These are phyloP conservation scores for Tephrocybe rancida DNA, from an alignment of 768 basidiomycete genomes.

Conservation along the genomic window DNA sequence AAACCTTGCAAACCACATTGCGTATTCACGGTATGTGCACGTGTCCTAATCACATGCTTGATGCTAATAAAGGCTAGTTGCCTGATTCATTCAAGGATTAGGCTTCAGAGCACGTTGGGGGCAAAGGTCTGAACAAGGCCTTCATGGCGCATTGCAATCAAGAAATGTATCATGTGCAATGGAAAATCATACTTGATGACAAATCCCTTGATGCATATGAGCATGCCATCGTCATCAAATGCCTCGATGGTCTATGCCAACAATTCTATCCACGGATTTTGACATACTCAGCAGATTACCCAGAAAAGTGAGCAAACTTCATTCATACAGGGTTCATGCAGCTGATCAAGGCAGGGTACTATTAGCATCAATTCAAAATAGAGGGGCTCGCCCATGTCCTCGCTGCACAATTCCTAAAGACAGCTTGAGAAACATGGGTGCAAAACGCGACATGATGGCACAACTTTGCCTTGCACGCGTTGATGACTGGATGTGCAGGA, in stretches of 20 bases:
- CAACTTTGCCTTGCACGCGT: background rate
- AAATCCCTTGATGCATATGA: conserved; percentile 29
- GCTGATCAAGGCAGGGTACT: no score
- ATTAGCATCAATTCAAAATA: conserved; percentile 24
- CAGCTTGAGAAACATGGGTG: conserved; percentile 31
- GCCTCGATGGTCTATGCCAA: conserved; percentile 30
- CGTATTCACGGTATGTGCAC: conserved; percentile 24
- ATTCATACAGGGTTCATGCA: no score
- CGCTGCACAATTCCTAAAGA: conserved; percentile 33
- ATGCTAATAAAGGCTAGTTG: no score
- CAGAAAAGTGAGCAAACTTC: conserved; percentile 33
- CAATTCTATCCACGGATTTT: conserved; percentile 33
- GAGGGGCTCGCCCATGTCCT: conserved; percentile 39
- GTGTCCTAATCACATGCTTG: no score
- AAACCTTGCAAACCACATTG: conserved; percentile 26
- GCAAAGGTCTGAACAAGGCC: conserved; percentile 10
- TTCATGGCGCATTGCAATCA: conserved; percentile 9
- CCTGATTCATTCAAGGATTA: conserved; percentile 30
- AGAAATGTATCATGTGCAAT: background rate
- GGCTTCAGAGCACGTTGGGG: conserved; percentile 3
- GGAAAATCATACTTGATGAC: conserved; percentile 17
- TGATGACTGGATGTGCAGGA: background rate
- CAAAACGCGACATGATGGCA: conserved; percentile 18
- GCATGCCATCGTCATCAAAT: conserved; percentile 34
- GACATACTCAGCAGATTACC: conserved; percentile 34